Base-by-base conservation (phyloP, 2,329 filamentous ascomycete genomes). In the Aschersonia sp. region DNA sequence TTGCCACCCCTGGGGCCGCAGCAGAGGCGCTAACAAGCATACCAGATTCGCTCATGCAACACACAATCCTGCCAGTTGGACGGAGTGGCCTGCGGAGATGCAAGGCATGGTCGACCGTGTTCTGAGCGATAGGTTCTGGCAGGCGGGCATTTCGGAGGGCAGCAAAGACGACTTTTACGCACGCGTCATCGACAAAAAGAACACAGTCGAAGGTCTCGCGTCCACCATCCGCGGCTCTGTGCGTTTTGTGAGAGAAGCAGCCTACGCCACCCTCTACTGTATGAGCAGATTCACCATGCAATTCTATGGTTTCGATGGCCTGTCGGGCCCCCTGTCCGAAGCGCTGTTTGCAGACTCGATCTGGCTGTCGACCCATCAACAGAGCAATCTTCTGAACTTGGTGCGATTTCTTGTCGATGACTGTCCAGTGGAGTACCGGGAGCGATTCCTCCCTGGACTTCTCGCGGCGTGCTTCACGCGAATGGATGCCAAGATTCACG, bases 141-240 rank as follows among this genome's bases (percentile, higher is more conserved):
- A 98, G 69, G 87, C 89, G 6, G 92, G 92, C 8, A 98, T 98
- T 45, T 97, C 92, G 0, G 85, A 83, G 51, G 92, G 94, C 30
- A 97, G 87, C 56, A 88, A 92, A 61, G 92, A 97, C 52, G 90
- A 97, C 49, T 98, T 98, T 61, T 97, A 95, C 63, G 85, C 87
- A 32, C 79, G 87, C 41, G 90, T 98, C 2, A 80, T 87, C 48
- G 84, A 87, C 32, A 95, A 92, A 48, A 94, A 88, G 64, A 77
- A 76, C 41, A 95, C 88, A 0, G 78, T 95, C 48, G 92, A 98
- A 64, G 92, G 92, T 0, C 84, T 98, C 52, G 90, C 89, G 5
- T 97, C 90, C 1, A 89, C 88, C 0, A 87, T 98, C 41, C 81
- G 92, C 47, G 90, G 89, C 1, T 84, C 89, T 2, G 81, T 97